Evolutionary conservation across 2,329 filamentous ascomycete species (phyloP), one percentile per base, ranked within the genome.

Genomic region (Trichoderma koningiopsis): DNA sequence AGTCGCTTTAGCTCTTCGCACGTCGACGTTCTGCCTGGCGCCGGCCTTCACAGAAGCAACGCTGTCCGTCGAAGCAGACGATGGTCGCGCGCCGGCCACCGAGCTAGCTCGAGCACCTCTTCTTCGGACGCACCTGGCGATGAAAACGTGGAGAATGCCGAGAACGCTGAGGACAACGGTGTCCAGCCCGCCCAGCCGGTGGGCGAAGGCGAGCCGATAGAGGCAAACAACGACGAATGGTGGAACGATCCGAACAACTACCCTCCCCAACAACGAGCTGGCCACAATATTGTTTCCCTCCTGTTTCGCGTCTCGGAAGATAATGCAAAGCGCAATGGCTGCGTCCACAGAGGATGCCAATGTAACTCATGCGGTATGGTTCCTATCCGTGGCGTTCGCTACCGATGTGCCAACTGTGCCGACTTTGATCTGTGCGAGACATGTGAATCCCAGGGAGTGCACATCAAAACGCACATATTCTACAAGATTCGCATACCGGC

Each of bases 391-490:
- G 96, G 96, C 19, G 91, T 97, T 71, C 89, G 96, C 69, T 99
- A 97, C 82, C 91, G 94, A 70, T 99, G 96, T 80, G 91, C 94
- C 74, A 98, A 99, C 81, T 99, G 96, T 78, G 89, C 92, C 72
- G 95, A 99, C 80, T 98, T 94, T 77, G 96, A 99, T 77, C 88
- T 99, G 2, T 99, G 96, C 82, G 94, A 97, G 77, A 90, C 90
- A 8, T 99, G 96, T 81, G 95, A 99, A 81, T 88, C 92, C 5
- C 88, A 90, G 74, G 88, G 88, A 27, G 81, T 90, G 2, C 95
- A 97, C 77, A 89, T 87, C 76, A 96, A 95, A 79, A 97, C 94
- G 1, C 96, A 99, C 79, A 88, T 98, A 57, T 98, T 99, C 81
- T 97, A 96, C 85, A 98, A 98, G 79, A 92, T 99, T 76, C 91